phyloP scores from a whole-genome alignment of 208 protist genomes.

The Wallacemonas sp. region DNA sequence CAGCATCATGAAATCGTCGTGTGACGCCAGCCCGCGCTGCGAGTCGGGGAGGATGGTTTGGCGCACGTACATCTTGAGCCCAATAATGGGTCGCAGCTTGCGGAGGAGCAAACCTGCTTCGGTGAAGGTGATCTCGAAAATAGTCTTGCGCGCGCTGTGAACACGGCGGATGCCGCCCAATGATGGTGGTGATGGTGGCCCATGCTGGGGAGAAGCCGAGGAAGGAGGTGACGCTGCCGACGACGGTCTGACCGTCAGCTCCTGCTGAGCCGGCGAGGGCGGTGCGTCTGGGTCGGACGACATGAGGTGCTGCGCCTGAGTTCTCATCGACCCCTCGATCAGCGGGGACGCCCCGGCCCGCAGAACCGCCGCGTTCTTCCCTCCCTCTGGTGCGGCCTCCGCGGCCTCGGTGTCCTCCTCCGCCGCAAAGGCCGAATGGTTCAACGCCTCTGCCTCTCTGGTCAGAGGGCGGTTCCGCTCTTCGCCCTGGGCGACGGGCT shows the following conservation, averaged over 20 bases:
- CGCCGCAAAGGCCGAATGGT: not conserved
- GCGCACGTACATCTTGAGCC: slow-evolving; percentile 57
- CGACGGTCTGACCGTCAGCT: not conserved
- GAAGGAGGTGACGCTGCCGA: not conserved
- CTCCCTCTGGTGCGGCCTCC: not conserved
- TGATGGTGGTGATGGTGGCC: not conserved
- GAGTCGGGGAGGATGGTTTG: slow-evolving; percentile 79
- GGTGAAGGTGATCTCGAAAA: slow-evolving; percentile 65
- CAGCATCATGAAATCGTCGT: slow-evolving; percentile 84
- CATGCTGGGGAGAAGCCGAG: not conserved
- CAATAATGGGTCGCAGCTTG: slow-evolving; percentile 48
- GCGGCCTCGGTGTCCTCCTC: not conserved
- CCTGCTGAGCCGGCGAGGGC: not conserved
- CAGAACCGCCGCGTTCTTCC: not conserved
- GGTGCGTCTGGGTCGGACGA: not conserved
- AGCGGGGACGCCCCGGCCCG: not conserved
- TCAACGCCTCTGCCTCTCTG: not conserved
- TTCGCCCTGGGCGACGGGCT: too few species aligned
- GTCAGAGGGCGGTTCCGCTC: not conserved
- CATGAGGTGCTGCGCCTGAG: not conserved
- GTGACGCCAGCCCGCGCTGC: slow-evolving; percentile 47
- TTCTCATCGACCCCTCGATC: not conserved
- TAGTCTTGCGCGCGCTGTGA: slow-evolving; percentile 66
- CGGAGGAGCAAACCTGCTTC: slow-evolving; percentile 68
- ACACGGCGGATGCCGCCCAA: slow-evolving; percentile 33